Conservation (phyloP, 139 green algal species). For the Mychonastes homosphaera region DNA sequence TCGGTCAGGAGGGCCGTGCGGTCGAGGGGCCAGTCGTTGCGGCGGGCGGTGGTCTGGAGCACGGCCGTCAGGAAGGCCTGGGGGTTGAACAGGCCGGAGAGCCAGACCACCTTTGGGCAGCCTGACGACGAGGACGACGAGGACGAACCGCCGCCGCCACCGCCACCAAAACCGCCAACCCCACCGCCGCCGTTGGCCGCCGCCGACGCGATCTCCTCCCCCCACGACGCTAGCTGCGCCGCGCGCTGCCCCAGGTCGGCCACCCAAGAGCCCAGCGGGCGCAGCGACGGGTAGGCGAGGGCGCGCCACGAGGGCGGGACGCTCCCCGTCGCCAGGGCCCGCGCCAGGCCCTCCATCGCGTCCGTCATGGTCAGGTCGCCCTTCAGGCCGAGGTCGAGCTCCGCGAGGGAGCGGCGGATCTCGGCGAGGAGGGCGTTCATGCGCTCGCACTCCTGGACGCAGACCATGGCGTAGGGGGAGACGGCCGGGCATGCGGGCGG, state of each 20-base stretch:
- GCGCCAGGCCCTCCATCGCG: constrained; percentile 76
- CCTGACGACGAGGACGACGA: background rate
- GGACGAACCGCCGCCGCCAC: background rate
- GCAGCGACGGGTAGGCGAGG: constrained; percentile 68
- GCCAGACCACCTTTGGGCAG: constrained; percentile 68
- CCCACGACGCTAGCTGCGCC: constrained; percentile 70
- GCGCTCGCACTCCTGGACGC: constrained; percentile 67
- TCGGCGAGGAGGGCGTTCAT: constrained; percentile 77
- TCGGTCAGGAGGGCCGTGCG: constrained; percentile 65
- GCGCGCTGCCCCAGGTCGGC: constrained; percentile 58
- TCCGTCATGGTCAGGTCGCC: constrained; percentile 85
- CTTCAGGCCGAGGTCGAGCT: constrained; percentile 86
- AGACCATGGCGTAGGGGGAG: constrained; percentile 81
- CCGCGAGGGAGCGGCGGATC: constrained; percentile 67
- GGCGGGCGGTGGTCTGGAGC: constrained; percentile 80
- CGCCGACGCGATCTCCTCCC: constrained; percentile 26
- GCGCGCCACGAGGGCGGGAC: constrained; percentile 65
- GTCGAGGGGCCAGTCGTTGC: constrained; percentile 86
- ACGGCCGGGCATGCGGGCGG: no score
- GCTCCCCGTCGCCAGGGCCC: constrained; percentile 48
- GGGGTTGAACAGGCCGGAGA: constrained; percentile 85
- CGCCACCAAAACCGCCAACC: background rate
- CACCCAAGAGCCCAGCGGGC: constrained; percentile 55
- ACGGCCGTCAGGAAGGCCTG: constrained; percentile 90
- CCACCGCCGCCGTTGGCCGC: background rate